Evolutionary conservation across 306 rosid species (phyloP).

Genomic region (Ammopiptanthus mongolicus): DNA sequence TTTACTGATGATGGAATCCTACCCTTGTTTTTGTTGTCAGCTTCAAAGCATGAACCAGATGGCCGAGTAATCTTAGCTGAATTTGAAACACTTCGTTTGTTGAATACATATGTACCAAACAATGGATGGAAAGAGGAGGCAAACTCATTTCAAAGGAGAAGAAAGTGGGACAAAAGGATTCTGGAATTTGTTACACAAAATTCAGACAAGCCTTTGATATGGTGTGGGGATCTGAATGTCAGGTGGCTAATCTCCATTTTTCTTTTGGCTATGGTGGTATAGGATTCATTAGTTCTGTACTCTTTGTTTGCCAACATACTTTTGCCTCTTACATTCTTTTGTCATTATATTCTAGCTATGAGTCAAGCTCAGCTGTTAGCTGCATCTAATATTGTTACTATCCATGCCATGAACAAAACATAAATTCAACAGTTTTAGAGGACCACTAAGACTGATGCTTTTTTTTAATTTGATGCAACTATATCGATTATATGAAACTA

Average conservation of each 20-base stretch:
- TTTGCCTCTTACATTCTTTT: conserved; percentile 14
- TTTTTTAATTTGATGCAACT: not conserved
- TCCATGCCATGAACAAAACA: not conserved
- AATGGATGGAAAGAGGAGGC: conserved; percentile 99
- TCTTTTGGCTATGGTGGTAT: not conserved
- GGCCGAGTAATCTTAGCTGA: conserved; percentile 93
- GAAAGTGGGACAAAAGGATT: conserved; percentile 96
- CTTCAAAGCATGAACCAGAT: conserved; percentile 90
- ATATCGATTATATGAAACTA: not conserved
- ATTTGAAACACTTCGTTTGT: conserved; percentile 67
- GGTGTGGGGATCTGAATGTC: conserved; percentile 99
- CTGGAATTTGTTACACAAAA: conserved; percentile 67
- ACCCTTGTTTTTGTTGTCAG: conserved; percentile 40
- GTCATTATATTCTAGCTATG: conserved; percentile 2
- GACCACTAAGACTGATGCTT: not conserved
- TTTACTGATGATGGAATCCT: conserved; percentile 15
- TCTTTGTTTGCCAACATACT: conserved; percentile 13
- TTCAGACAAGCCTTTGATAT: conserved; percentile 90
- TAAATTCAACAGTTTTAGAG: conserved; percentile 5
- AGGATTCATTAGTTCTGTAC: conserved; percentile 10
- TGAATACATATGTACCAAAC: conserved; percentile 91
- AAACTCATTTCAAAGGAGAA: conserved; percentile 86
- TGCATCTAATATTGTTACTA: conserved; percentile 6
- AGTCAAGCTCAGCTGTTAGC: not conserved
- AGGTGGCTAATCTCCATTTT: conserved; percentile 47